These are phyloP conservation scores for Aspergillus flavus DNA, from an alignment of 2,329 filamentous ascomycete species.

Conservation along the genomic window DNA sequence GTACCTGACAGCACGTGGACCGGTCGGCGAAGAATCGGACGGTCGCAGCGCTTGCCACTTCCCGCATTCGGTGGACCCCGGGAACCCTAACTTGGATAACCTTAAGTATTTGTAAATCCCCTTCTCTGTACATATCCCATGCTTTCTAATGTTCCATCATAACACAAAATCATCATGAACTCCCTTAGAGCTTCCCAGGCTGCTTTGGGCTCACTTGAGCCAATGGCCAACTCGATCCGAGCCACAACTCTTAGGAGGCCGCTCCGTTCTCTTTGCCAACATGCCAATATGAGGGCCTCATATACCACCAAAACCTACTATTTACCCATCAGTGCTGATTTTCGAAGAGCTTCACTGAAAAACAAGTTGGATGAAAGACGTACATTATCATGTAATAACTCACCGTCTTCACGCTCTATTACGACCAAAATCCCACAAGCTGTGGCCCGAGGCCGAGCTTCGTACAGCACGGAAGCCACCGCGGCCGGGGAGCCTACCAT, in stretches of 20 bases:
- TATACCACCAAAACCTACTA: neutral
- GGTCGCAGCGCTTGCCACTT: neutral
- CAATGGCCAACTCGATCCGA: neutral
- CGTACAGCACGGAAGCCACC: neutral
- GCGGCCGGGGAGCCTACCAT: slow-evolving; percentile 26
- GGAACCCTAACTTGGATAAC: neutral
- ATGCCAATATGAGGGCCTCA: neutral
- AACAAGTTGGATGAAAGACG: neutral
- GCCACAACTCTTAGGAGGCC: neutral
- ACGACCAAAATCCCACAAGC: neutral
- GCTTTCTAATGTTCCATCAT: neutral
- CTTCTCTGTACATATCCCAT: too few species aligned
- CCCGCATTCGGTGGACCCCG: neutral
- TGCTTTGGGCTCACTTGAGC: neutral
- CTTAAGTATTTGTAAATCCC: neutral
- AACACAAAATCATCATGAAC: neutral
- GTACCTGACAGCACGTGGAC: slow-evolving; percentile 1
- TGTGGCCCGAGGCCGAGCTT: too few species aligned
- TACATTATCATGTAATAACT: neutral
- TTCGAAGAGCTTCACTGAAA: neutral
- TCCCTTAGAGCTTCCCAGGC: neutral
- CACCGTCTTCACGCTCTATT: neutral
- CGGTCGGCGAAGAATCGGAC: slow-evolving; percentile 1
- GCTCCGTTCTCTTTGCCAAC: neutral
- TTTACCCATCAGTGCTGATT: neutral